Evolutionary conservation across 257 asterid genomes (phyloP), one percentile per base, ranked within the genome.

Genomic region (Galeopsis tetrahit): DNA sequence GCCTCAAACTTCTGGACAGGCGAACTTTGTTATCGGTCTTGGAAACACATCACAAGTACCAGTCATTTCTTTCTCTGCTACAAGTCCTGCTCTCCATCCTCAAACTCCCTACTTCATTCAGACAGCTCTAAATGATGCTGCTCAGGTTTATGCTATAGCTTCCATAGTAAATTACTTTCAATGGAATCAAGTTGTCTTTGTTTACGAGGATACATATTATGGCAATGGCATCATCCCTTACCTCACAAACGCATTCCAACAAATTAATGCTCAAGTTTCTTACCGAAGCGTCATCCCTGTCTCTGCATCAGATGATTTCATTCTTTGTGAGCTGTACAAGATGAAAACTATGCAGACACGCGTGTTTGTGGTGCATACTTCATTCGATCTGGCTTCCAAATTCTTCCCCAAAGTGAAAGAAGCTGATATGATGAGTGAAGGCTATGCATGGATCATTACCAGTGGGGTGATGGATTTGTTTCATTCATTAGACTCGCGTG

Each of bases 281-380:
- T 77, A 79, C 35, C 59, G 77, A 75, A 71, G 83, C 73, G 51
- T 80, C 15, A 59, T 82, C 40, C 76, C 83, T 6, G 32, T 68
- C 21, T 66, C 75, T 10, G 80, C 82, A 35, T 51, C 55, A 9
- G 81, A 82, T 69, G 79, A 69, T 36, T 52, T 42, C n/a, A 68
- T 82, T 10, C 74, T 63, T 38, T 21, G 4, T 14, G 83, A 85
- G 52, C 78, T 82, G 3, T 53, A 64, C 62, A 82, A 77, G 84
- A 59, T 85, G 28, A 21, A 21, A 21, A 21, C 28, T 21, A 21
- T 21, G 28, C 28, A 21, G 28, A 21, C 28, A 1, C 76, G 84
- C 43, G 83, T 82, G 3, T 82, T 80, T 61, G 68, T 80, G 65
- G 81, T 85, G 60, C 85, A 85, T 40, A 28, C 76, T 64, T 53